These are phyloP conservation scores for Globisporangium parvum DNA, from an alignment of 352 stramenopile genomes.

Conservation along the genomic window DNA sequence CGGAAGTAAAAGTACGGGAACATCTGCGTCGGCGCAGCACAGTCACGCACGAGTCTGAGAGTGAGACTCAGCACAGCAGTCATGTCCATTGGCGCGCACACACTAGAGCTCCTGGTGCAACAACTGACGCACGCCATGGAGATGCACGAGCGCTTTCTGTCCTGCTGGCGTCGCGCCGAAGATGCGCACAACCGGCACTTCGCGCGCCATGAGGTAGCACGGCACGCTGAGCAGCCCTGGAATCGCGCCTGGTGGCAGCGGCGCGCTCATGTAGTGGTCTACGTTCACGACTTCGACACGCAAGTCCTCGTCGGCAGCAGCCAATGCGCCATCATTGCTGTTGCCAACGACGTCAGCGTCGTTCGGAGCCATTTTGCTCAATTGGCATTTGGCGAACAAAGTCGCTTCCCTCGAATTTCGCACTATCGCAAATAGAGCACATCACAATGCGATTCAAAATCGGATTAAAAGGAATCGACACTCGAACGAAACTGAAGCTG, in stretches of 20 bases:
- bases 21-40: slow-evolving; percentile 29
- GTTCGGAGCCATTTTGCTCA: no score
- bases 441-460: no score
- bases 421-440: no score
- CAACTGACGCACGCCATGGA: slow-evolving; percentile 65
- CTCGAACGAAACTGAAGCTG: no score
- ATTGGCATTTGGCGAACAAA: no score
- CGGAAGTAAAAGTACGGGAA: slow-evolving; percentile 89
- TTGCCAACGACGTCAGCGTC: no score
- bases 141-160: slow-evolving; percentile 86
- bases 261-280: slow-evolving; percentile 73
- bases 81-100: no score
- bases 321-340: no score
- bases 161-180: slow-evolving; percentile 87
- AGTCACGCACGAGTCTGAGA: neutral
- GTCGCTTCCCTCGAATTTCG: no score
- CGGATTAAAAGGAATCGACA: no score
- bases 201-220: slow-evolving; percentile 56
- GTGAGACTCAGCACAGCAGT: neutral
- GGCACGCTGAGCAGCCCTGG: slow-evolving; percentile 40
- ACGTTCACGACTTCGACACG: slow-evolving; percentile 74
- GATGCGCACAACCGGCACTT: slow-evolving; percentile 85
- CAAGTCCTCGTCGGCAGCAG: slow-evolving; percentile 32
- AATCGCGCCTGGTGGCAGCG: slow-evolving; percentile 47
- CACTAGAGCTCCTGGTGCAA: no score